A percentile compares a stretch with the other conserved stretches of the same genome.
Evolutionary conservation across 2,329 filamentous ascomycete genomes (phyloP).

Genomic region (Shiraia sp.): DNA sequence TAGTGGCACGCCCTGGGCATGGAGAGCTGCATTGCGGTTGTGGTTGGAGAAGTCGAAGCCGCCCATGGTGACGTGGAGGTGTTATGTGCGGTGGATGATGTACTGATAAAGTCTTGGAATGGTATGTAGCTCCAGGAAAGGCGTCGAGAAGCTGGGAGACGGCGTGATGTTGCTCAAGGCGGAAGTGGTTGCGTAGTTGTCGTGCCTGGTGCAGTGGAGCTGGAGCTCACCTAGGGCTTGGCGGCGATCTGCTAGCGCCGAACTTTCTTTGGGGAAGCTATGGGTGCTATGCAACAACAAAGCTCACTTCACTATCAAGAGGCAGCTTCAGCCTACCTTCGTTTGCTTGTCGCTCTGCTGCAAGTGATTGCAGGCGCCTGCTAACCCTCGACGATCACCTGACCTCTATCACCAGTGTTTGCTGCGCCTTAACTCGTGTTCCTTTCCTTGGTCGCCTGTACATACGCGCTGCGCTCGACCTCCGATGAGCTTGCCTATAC

Average conservation of each 20-base stretch:
- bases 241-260: slow-evolving; percentile 8
- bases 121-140: not conserved
- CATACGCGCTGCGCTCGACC: slow-evolving; percentile 19
- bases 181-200: slow-evolving; percentile 27
- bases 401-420: slow-evolving; percentile 30
- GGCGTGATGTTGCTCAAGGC: slow-evolving; percentile 4
- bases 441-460: slow-evolving; percentile 23
- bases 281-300: slow-evolving; percentile 14
- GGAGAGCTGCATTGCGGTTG: slow-evolving; percentile 96
- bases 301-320: slow-evolving; percentile 1
- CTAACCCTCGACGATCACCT: slow-evolving; percentile 17
- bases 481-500: slow-evolving; percentile 34
- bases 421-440: slow-evolving; percentile 23
- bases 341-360: slow-evolving; percentile 25
- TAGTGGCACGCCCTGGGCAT: slow-evolving; percentile 89
- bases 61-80: slow-evolving; percentile 67
- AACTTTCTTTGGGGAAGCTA: slow-evolving; percentile 8
- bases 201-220: slow-evolving; percentile 11
- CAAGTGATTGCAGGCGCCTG: slow-evolving; percentile 22
- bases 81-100: slow-evolving; percentile 1
- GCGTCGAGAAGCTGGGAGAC: slow-evolving; percentile 1
- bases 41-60: slow-evolving; percentile 89
- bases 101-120: not conserved
- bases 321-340: slow-evolving; percentile 4
- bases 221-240: slow-evolving; percentile 23